Conservation (phyloP, 306 rosid species). For the Acacia acuminata region DNA sequence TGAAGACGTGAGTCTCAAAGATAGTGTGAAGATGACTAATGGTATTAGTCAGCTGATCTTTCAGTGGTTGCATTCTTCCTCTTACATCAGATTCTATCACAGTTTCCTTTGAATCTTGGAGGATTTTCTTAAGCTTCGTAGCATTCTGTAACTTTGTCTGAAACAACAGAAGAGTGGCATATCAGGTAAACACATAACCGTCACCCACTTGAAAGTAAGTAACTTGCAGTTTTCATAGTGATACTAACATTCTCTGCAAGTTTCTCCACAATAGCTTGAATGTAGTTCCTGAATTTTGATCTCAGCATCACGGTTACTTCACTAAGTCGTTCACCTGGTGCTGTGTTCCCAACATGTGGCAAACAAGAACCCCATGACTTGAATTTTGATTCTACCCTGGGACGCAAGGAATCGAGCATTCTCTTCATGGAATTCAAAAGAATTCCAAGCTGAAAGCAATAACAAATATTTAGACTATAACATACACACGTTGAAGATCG, state of each 20-base stretch:
- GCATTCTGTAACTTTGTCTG: slow-evolving; percentile 83
- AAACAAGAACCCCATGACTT: slow-evolving; percentile 93
- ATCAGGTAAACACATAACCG: slow-evolving; percentile 27
- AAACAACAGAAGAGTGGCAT: slow-evolving; percentile 31
- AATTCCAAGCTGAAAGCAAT: slow-evolving; percentile 75
- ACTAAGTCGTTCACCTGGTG: slow-evolving; percentile 95
- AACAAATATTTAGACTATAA: slow-evolving; percentile 18
- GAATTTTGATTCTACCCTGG: slow-evolving; percentile 84
- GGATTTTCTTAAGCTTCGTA: slow-evolving; percentile 88
- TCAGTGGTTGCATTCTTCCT: slow-evolving; percentile 78
- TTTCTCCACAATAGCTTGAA: slow-evolving; percentile 91
- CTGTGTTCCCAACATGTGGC: slow-evolving; percentile 75
- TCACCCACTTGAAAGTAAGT: background rate
- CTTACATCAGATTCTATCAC: slow-evolving; percentile 83
- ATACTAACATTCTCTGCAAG: slow-evolving; percentile 83
- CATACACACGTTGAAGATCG: slow-evolving; percentile 4
- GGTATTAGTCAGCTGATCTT: slow-evolving; percentile 72
- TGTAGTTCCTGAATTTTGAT: slow-evolving; percentile 86
- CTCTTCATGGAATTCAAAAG: slow-evolving; percentile 89
- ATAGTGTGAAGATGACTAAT: slow-evolving; percentile 73
- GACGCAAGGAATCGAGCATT: slow-evolving; percentile 87
- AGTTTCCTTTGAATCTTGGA: slow-evolving; percentile 89
- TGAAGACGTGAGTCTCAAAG: slow-evolving; percentile 77
- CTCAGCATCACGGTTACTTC: slow-evolving; percentile 97
- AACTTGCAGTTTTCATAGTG: slow-evolving; percentile 23